Conservation (phyloP, 2,329 filamentous ascomycete species). For the Aspergillus pseudoglaucus region DNA sequence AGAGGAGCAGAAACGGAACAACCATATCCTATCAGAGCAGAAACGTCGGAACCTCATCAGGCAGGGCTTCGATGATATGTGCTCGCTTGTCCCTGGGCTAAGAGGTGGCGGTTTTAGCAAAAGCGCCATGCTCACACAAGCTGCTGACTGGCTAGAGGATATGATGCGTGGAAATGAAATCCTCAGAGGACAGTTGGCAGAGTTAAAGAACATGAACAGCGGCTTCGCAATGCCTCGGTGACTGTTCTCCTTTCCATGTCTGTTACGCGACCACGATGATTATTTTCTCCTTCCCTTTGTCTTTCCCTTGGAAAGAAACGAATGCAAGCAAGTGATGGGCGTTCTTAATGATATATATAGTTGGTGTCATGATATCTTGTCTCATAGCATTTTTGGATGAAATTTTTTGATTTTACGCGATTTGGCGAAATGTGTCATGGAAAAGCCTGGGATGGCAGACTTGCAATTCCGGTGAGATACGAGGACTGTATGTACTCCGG, state of each 20-base stretch:
- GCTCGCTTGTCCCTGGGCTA: constrained; percentile 67
- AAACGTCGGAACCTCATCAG: constrained; percentile 77
- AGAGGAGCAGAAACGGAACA: constrained; percentile 74
- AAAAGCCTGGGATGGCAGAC: background rate
- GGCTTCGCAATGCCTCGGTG: constrained; percentile 31
- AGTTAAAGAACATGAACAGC: constrained; percentile 34
- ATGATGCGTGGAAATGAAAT: constrained; percentile 62
- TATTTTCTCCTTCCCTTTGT: constrained; percentile 6
- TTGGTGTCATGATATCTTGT: background rate
- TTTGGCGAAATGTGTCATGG: background rate
- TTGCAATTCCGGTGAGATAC: background rate
- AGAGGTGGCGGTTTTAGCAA: constrained; percentile 73
- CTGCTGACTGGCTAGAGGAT: constrained; percentile 71
- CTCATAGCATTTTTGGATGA: background rate
- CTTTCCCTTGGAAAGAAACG: background rate
- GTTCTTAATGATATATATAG: background rate
- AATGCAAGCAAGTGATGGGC: background rate
- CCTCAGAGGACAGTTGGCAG: constrained; percentile 50
- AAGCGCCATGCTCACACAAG: constrained; percentile 68
- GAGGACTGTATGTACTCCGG: background rate
- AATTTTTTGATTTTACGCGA: background rate
- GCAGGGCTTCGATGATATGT: constrained; percentile 75
- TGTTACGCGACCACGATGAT: constrained; percentile 17
- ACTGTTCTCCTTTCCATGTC: constrained; percentile 4
- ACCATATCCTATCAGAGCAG: constrained; percentile 83